A percentile compares a stretch with the other conserved stretches of the same genome.
Evolutionary conservation across 108 stramenopile genomes (phyloP).

Genomic region (Cyclostephanos invisitatus): DNA sequence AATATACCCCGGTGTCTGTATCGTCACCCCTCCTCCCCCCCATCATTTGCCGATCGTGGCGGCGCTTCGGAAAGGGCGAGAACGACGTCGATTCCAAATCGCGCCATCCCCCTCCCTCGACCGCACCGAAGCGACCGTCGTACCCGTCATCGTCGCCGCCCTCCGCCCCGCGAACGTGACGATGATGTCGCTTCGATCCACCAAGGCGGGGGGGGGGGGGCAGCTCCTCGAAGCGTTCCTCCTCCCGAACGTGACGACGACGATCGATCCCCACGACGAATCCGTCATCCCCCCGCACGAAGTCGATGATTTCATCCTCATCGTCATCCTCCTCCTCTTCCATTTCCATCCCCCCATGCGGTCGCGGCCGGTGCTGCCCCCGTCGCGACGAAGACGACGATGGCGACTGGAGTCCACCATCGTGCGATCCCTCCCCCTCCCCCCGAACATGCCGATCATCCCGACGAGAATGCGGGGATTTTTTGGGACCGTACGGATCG

Average conservation of each 20-base stretch:
- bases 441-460: background rate
- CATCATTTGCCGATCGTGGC: background rate
- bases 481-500: conserved; percentile 36
- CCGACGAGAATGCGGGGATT: background rate
- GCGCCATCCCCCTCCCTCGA: background rate
- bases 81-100: background rate
- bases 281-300: background rate
- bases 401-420: no score
- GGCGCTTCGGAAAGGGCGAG: background rate
- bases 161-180: no score
- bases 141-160: no score
- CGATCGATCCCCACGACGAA: background rate
- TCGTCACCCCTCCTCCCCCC: no score
- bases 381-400: no score
- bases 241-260: background rate
- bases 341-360: conserved; percentile 29
- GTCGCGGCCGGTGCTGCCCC: background rate
- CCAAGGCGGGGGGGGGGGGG: no score
- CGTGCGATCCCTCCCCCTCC: no score
- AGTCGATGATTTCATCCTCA: conserved; percentile 12
- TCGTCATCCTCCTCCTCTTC: conserved; percentile 40
- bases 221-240: background rate
- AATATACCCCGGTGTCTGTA: background rate
- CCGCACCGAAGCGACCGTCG: background rate
- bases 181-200: no score